Conservation (phyloP, 2,329 filamentous ascomycete species). For the Fusarium sp. region DNA sequence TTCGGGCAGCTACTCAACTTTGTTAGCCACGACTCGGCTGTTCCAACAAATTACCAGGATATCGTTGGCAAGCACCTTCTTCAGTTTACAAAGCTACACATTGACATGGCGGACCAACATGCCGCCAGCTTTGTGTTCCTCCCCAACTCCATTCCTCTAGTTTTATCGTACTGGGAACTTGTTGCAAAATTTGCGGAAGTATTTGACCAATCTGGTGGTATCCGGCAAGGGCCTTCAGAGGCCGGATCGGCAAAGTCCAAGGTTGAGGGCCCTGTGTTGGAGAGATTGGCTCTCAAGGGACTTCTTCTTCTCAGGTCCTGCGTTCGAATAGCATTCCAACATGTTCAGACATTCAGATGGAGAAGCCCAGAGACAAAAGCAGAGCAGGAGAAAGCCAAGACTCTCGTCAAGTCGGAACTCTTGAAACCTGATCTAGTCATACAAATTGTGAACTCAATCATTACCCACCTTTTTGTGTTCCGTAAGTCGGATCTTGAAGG, state of each 20-base stretch:
- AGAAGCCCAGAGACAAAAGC: slow-evolving; percentile 79
- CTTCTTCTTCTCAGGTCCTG: slow-evolving; percentile 86
- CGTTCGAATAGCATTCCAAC: slow-evolving; percentile 86
- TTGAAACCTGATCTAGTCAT: slow-evolving; percentile 82
- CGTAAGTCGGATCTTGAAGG: slow-evolving; percentile 85
- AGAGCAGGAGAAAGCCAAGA: slow-evolving; percentile 78
- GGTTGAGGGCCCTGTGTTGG: slow-evolving; percentile 73
- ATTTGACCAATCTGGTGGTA: slow-evolving; percentile 73
- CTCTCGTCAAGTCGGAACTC: slow-evolving; percentile 78
- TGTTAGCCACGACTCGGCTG: slow-evolving; percentile 67
- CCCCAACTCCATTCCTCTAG: slow-evolving; percentile 81
- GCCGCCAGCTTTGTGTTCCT: slow-evolving; percentile 86
- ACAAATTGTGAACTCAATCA: slow-evolving; percentile 85
- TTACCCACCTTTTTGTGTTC: slow-evolving; percentile 91
- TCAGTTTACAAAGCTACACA: slow-evolving; percentile 91
- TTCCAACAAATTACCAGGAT: slow-evolving; percentile 67
- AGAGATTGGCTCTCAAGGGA: slow-evolving; percentile 86
- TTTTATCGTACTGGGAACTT: slow-evolving; percentile 87
- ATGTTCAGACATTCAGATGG: slow-evolving; percentile 86
- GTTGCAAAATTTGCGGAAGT: slow-evolving; percentile 81
- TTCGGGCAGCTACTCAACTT: slow-evolving; percentile 81
- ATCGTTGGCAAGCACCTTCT: slow-evolving; percentile 87
- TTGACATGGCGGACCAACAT: slow-evolving; percentile 85
- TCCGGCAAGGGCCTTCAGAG: slow-evolving; percentile 60
- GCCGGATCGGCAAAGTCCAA: slow-evolving; percentile 61